Percentiles rank a stretch among this genome's conserved stretches.
Evolutionary conservation across 352 stramenopile species (phyloP).

Genomic region (Pythium aphanidermatum): DNA sequence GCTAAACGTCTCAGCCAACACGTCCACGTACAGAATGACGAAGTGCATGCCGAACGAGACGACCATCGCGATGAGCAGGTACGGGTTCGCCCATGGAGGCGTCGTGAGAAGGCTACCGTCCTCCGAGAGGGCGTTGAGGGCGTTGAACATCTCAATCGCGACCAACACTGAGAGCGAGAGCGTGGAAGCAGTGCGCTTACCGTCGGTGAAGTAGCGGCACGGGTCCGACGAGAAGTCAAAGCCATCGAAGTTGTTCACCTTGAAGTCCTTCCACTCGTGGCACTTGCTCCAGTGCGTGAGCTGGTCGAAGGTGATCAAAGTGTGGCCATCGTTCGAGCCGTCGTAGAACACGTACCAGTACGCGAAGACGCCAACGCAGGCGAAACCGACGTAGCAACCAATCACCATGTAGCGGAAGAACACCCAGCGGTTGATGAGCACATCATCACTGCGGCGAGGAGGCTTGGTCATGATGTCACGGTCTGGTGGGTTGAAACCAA

Average conservation of each 20-base stretch:
- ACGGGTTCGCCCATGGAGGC: slow-evolving; percentile 92
- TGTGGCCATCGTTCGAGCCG: slow-evolving; percentile 88
- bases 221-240: slow-evolving; percentile 87
- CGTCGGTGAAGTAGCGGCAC: slow-evolving; percentile 91
- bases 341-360: slow-evolving; percentile 94
- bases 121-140: slow-evolving; percentile 91
- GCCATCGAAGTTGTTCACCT: slow-evolving; percentile 88
- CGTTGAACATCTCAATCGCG: slow-evolving; percentile 95
- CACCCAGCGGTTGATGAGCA: slow-evolving; percentile 97
- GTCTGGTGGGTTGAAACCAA: slow-evolving; percentile 98
- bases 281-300: slow-evolving; percentile 90
- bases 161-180: slow-evolving; percentile 92
- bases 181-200: slow-evolving; percentile 90
- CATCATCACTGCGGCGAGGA: slow-evolving; percentile 93
- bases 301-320: slow-evolving; percentile 86
- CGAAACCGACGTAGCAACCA: slow-evolving; percentile 91
- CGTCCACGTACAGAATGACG: slow-evolving; percentile 92
- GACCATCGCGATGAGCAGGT: slow-evolving; percentile 91
- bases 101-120: slow-evolving; percentile 90
- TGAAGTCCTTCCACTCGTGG: slow-evolving; percentile 89
- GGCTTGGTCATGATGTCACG: slow-evolving; percentile 97
- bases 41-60: slow-evolving; percentile 93
- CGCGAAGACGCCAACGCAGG: slow-evolving; percentile 89
- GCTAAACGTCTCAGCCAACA: slow-evolving; percentile 91
- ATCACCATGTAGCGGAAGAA: slow-evolving; percentile 97